A percentile compares a stretch with the other conserved stretches of the same genome.
These are phyloP conservation scores for Cutaneotrichosporon mucoides DNA, from an alignment of 1,284 basidiomycete genomes.

Conservation along the genomic window DNA sequence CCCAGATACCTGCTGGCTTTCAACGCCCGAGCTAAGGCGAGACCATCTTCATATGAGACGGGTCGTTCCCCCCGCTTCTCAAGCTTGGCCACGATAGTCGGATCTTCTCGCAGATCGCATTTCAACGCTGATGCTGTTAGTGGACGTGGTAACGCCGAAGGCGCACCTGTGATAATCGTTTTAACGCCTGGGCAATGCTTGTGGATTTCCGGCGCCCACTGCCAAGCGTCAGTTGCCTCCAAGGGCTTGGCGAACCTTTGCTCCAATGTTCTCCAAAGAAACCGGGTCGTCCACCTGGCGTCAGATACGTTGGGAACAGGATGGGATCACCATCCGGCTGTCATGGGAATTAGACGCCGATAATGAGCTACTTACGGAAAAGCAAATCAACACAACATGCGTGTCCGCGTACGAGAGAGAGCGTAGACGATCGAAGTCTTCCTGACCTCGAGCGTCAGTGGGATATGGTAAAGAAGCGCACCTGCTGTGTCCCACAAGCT, in stretches of 20 bases:
- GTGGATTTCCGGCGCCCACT: conserved; percentile 50
- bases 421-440: conserved; percentile 89
- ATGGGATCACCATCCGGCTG: not conserved
- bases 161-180: conserved; percentile 80
- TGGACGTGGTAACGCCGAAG: not conserved
- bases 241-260: conserved; percentile 59
- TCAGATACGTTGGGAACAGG: not conserved
- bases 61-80: conserved; percentile 55
- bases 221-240: not conserved
- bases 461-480: conserved; percentile 43
- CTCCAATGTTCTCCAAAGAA: conserved; percentile 86
- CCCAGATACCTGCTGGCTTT: conserved; percentile 86
- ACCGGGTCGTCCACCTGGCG: conserved; percentile 78
- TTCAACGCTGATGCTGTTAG: conserved; percentile 65
- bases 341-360: not conserved
- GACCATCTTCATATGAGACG: conserved; percentile 84
- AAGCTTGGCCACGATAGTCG: conserved; percentile 62
- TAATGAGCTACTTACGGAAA: conserved; percentile 60
- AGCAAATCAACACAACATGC: conserved; percentile 90
- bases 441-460: conserved; percentile 62
- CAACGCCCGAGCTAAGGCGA: conserved; percentile 81
- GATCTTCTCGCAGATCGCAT: conserved; percentile 86
- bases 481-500: conserved; percentile 96
- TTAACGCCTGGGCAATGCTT: conserved; percentile 92
- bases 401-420: conserved; percentile 92